These are phyloP conservation scores for Pythium sp. DNA, from an alignment of 352 stramenopile genomes.

Conservation along the genomic window DNA sequence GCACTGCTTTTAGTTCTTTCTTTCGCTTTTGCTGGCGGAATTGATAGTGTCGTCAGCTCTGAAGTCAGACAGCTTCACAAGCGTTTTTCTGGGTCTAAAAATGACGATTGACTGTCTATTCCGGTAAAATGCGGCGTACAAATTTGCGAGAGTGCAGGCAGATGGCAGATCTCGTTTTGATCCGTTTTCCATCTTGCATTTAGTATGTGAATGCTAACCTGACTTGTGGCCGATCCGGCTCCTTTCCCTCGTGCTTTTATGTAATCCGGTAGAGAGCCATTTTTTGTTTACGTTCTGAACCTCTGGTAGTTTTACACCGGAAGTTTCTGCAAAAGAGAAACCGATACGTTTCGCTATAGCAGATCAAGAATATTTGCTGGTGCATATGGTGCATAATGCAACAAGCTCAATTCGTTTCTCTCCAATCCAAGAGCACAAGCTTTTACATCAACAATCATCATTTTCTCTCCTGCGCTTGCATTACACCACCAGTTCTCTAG, in stretches of 20 bases:
- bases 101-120: not conserved
- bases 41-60: not conserved
- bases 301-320: not conserved
- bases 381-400: not conserved
- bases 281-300: not conserved
- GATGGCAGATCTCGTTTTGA: not conserved
- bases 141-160: slow-evolving; percentile 4
- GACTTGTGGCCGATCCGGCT: not conserved
- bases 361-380: no score
- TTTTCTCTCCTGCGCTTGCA: not conserved
- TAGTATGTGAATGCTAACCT: not conserved
- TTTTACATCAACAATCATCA: not conserved
- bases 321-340: not conserved
- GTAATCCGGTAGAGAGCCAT: not conserved
- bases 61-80: no score
- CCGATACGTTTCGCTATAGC: not conserved
- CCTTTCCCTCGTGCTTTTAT: not conserved
- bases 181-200: not conserved
- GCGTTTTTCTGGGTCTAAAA: not conserved
- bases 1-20: not conserved
- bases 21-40: not conserved
- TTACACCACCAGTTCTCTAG: not conserved
- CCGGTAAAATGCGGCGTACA: not conserved
- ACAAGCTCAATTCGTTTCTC: not conserved
- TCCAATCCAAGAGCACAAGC: not conserved